Evolutionary conservation across 2,329 filamentous ascomycete genomes (phyloP), one percentile per base, ranked within the genome.

Genomic region (Lachnum nothofagi): DNA sequence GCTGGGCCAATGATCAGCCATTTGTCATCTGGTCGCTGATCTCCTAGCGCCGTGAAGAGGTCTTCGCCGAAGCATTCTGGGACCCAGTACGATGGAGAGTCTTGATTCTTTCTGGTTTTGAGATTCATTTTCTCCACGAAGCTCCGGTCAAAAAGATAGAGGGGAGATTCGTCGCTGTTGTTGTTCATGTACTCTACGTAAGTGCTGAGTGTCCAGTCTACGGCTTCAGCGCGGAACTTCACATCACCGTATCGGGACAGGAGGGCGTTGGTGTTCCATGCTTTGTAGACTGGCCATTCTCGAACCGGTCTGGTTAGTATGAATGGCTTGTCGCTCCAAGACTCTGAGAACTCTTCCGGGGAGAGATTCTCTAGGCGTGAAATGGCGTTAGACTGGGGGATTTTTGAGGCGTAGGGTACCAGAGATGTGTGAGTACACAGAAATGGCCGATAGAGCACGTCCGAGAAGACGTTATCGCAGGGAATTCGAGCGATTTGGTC

Each of bases 1-100:
- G 84, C 81, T 1, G 91, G 90, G 0, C 91, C 91, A 56, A 96
- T 78, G 61, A 97, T 95, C 53, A 97, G 76, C 93, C 91, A 97
- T 52, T 90, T 82, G 62, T 89, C 85, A 54, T 95, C 90, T 2
- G 91, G 91, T 45, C 91, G 79, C 64, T 94, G 81, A 12, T 77
- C 65, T 8, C 85, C 87, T 0, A 97, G 75, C 6, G 93, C 79
- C 40, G 83, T 80, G 63, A 97, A 96, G 16, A 94, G 72, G 64
- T 97, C 91, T 43, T 86, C 79, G 0, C 88, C 89, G 65, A 97
- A 96, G 65, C 88, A 94, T 14, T 80, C 72, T 0, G 91, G 91
- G 12, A 81, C 80, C 81, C 84, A 89, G 68, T 96, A 97, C 20
- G 67, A 61, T 6, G 61, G 70, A 3, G 71, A 67, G 5, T 66